phyloP scores from a whole-genome alignment of 2,329 filamentous ascomycete species.

The Fusarium vanettenii region DNA sequence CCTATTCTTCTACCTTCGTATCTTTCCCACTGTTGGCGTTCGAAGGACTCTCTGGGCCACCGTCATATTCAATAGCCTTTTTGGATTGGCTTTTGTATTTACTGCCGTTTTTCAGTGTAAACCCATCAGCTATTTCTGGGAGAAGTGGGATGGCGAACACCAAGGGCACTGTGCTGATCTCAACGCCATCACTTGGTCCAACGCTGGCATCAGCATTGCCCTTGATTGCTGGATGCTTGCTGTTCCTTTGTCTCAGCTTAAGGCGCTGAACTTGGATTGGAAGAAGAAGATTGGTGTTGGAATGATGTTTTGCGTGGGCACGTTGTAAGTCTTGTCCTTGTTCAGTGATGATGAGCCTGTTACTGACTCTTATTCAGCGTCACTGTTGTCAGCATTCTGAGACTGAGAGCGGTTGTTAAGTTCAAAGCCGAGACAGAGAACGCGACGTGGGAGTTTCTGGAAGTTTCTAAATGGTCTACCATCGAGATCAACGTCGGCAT shows the following conservation, averaged over 20 bases:
- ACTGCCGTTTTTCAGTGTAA: constrained; percentile 62
- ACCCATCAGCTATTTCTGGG: constrained; percentile 65
- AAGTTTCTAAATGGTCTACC: constrained; percentile 49
- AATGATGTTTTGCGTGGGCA: constrained; percentile 63
- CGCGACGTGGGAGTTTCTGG: constrained; percentile 50
- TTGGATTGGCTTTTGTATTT: constrained; percentile 56
- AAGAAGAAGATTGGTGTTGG: constrained; percentile 62
- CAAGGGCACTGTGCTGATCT: constrained; percentile 61
- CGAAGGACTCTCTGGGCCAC: constrained; percentile 57
- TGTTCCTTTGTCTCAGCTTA: constrained; percentile 60
- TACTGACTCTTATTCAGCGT: constrained; percentile 41
- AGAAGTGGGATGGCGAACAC: constrained; percentile 60
- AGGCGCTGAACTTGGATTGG: constrained; percentile 55
- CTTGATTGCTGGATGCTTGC: constrained; percentile 64
- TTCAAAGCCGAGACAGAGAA: constrained; percentile 47
- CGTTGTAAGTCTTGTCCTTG: constrained; percentile 51
- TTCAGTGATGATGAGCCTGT: background rate
- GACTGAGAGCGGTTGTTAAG: constrained; percentile 48
- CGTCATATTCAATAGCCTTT: constrained; percentile 52
- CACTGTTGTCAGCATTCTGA: constrained; percentile 53
- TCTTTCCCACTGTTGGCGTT: constrained; percentile 59
- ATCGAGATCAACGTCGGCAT: constrained; percentile 54
- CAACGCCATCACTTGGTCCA: constrained; percentile 62
- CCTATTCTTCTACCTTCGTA: constrained; percentile 65
- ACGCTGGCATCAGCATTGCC: constrained; percentile 63